Evolutionary conservation across 2,329 filamentous ascomycete genomes (phyloP), one percentile per base, ranked within the genome.

Genomic region (Fusarium sp.): DNA sequence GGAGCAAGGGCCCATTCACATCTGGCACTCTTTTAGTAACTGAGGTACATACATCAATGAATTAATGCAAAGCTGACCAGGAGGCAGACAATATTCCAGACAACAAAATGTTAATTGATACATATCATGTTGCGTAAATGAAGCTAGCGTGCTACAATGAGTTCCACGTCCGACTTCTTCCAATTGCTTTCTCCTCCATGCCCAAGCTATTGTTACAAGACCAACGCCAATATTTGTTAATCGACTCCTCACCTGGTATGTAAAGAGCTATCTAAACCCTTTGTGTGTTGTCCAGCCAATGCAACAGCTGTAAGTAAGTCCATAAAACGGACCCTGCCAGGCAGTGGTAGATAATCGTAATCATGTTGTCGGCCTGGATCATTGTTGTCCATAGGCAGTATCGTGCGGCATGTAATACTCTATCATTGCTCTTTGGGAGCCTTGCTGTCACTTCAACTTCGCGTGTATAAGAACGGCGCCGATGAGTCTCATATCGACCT

Each of bases 261-360:
- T 79, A 82, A 83, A 85, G 83, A 84, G 84, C 80, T 87, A 86
- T 85, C 85, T 87, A 87, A 87, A 78, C 83, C 84, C 84, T 83
- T 83, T 82, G 72, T 73, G 81, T 82, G 80, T 79, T 80, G 81
- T 82, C 77, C 77, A 82, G 78, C 73, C 73, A 77, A 76, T 69
- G 59, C 61, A 69, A 65, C 54, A 73, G 66, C 71, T 72, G 69
- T 54, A 73, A 67, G 65, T 65, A 75, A 69, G 67, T 67, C 64
- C 68, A 67, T 76, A 69, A 67, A 67, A 69, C 69, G 71, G 64
- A 64, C 59, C 57, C 65, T 67, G 50, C 38, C 67, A 67, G 47
- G 44, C 43, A 59, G 32, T 42, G 37, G 50, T 54, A 59, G 59
- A 54, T 66, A 65, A 61, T 60, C 52, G 47, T 66, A 64, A 57